Evolutionary conservation across 495 filamentous ascomycete species (phyloP).

Genomic region (Elaphomyces granulatus): DNA sequence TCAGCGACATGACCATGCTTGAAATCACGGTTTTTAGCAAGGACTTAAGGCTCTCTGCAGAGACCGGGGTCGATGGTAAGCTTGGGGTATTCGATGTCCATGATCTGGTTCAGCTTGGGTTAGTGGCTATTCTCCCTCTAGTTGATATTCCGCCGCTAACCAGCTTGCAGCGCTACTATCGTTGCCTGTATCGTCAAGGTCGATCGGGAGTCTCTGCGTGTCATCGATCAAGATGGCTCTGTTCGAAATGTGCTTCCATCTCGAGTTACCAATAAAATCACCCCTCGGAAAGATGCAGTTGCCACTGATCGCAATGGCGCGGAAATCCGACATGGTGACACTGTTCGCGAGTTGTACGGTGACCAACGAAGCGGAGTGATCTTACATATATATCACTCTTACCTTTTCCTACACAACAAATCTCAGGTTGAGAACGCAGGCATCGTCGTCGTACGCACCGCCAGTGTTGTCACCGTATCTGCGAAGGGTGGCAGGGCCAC

Average conservation of each 20-base stretch:
- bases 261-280: slow-evolving; percentile 76
- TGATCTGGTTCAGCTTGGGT: slow-evolving; percentile 90
- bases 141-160: slow-evolving; percentile 19
- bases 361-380: slow-evolving; percentile 78
- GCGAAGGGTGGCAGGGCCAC: slow-evolving; percentile 70
- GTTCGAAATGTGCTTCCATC: slow-evolving; percentile 72
- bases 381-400: slow-evolving; percentile 80
- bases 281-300: slow-evolving; percentile 62
- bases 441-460: slow-evolving; percentile 74
- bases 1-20: slow-evolving; percentile 78
- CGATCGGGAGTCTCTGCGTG: slow-evolving; percentile 77
- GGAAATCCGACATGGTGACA: slow-evolving; percentile 83
- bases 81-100: slow-evolving; percentile 79
- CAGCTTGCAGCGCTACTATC: slow-evolving; percentile 47
- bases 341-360: slow-evolving; percentile 77
- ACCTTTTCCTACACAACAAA: slow-evolving; percentile 73
- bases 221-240: slow-evolving; percentile 82
- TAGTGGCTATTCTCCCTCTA: slow-evolving; percentile 16
- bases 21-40: slow-evolving; percentile 98
- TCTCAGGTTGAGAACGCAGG: slow-evolving; percentile 78
- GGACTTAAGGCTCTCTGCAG: slow-evolving; percentile 81
- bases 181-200: slow-evolving; percentile 91
- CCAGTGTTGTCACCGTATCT: slow-evolving; percentile 73
- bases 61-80: slow-evolving; percentile 66
- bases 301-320: slow-evolving; percentile 89